Percentiles rank a stretch among this genome's conserved stretches.
Conservation (phyloP, 106 monocot genomes). For the Chionographis japonica region DNA sequence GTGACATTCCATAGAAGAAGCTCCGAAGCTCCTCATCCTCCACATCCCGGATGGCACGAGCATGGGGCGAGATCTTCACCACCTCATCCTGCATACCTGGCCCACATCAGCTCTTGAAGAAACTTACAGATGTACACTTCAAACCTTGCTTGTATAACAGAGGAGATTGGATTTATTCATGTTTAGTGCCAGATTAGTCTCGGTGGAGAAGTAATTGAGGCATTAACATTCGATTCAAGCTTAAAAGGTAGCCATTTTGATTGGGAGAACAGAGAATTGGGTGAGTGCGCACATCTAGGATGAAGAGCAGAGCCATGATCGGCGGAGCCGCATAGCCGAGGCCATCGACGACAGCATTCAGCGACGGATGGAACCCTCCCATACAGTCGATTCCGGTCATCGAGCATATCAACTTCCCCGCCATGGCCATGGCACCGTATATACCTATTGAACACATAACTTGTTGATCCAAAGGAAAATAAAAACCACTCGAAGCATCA, state of each 20-base stretch:
- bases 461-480: neutral
- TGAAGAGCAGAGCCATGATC: constrained; percentile 94
- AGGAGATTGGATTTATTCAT: no score
- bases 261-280: neutral
- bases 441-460: constrained; percentile 37
- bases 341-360: constrained; percentile 77
- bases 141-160: no score
- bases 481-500: neutral
- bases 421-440: constrained; percentile 87
- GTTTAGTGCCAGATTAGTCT: neutral
- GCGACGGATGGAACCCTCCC: constrained; percentile 72
- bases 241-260: no score
- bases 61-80: constrained; percentile 93
- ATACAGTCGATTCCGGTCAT: constrained; percentile 67
- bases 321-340: constrained; percentile 92
- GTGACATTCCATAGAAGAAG: constrained; percentile 83
- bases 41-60: constrained; percentile 95
- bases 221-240: no score
- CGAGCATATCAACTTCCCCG: constrained; percentile 80
- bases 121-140: no score
- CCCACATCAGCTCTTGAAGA: no score
- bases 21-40: constrained; percentile 97
- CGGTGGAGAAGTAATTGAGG: neutral
- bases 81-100: constrained; percentile 80
- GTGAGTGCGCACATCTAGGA: constrained; percentile 63